These are phyloP conservation scores for Saccharomycopsis fibuligera DNA, from an alignment of 805 yeast species.

Conservation along the genomic window DNA sequence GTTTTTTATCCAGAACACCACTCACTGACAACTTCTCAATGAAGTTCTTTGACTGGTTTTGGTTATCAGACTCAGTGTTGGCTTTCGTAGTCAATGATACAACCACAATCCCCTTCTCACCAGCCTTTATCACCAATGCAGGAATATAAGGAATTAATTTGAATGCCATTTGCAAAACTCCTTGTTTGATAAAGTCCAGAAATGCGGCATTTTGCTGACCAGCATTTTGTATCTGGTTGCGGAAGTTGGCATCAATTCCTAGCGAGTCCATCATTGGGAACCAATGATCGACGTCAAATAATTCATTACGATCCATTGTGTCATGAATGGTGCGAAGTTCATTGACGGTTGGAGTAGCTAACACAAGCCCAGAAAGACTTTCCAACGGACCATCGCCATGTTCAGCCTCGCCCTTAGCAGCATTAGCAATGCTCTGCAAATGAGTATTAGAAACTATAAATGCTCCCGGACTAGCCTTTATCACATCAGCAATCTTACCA, in stretches of 20 bases:
- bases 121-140: slow-evolving; percentile 25
- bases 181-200: slow-evolving; percentile 29
- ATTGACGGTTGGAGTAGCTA: slow-evolving; percentile 56
- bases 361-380: slow-evolving; percentile 1
- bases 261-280: slow-evolving; percentile 64
- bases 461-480: slow-evolving; percentile 2
- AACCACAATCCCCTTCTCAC: slow-evolving; percentile 20
- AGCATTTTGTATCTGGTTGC: slow-evolving; percentile 37
- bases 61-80: slow-evolving; percentile 8
- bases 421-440: background rate
- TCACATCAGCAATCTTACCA: slow-evolving; percentile 33
- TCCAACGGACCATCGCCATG: background rate
- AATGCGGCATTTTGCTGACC: background rate
- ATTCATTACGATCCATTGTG: slow-evolving; percentile 37
- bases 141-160: slow-evolving; percentile 73
- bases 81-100: slow-evolving; percentile 32
- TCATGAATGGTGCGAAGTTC: slow-evolving; percentile 55
- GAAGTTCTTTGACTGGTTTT: background rate
- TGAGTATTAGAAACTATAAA: slow-evolving; percentile 36
- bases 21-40: background rate
- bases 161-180: slow-evolving; percentile 58
- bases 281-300: slow-evolving; percentile 58
- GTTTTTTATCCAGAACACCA: background rate
- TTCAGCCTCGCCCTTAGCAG: background rate
- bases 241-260: slow-evolving; percentile 40